Evolutionary conservation across 2,329 filamentous ascomycete genomes (phyloP).

Genomic region (Nectriaceae sp.): DNA sequence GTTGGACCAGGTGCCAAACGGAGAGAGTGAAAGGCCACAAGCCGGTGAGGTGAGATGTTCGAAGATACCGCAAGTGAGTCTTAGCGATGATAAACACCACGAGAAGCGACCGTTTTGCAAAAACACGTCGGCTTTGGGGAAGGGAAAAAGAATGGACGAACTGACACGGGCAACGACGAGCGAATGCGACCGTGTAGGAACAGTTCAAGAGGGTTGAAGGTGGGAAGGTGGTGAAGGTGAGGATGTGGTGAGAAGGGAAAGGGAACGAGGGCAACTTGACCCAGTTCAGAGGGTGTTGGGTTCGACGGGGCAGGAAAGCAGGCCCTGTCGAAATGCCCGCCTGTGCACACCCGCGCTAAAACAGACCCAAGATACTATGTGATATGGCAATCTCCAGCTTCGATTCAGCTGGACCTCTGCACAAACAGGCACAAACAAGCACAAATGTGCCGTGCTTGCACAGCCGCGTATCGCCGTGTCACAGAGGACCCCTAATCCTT

Average conservation of each 20-base stretch:
- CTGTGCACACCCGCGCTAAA: no score
- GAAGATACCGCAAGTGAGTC: conserved; percentile 5
- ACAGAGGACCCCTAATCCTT: neutral
- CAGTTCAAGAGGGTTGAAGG: conserved; percentile 18
- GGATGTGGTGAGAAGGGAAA: conserved; percentile 15
- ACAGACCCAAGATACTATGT: no score
- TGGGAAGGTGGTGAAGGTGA: conserved; percentile 13
- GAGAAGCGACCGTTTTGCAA: conserved; percentile 19
- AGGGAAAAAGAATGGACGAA: conserved; percentile 33
- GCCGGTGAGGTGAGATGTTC: conserved; percentile 3
- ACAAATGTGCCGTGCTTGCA: neutral
- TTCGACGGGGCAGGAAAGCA: no score
- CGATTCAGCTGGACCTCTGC: no score
- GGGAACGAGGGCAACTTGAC: conserved; percentile 9
- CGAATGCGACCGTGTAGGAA: conserved; percentile 22
- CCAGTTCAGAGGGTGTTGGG: no score
- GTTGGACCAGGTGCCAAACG: conserved; percentile 31
- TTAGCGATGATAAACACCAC: conserved; percentile 8
- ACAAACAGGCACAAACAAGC: no score
- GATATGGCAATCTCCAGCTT: no score
- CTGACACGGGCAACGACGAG: conserved; percentile 19
- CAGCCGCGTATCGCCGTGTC: neutral
- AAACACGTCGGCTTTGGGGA: conserved; percentile 20
- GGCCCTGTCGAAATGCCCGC: no score
- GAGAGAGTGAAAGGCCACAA: conserved; percentile 1